Evolutionary conservation across 768 basidiomycete species (phyloP), one percentile per base, ranked within the genome.

Genomic region (Pisolithus marmoratus): DNA sequence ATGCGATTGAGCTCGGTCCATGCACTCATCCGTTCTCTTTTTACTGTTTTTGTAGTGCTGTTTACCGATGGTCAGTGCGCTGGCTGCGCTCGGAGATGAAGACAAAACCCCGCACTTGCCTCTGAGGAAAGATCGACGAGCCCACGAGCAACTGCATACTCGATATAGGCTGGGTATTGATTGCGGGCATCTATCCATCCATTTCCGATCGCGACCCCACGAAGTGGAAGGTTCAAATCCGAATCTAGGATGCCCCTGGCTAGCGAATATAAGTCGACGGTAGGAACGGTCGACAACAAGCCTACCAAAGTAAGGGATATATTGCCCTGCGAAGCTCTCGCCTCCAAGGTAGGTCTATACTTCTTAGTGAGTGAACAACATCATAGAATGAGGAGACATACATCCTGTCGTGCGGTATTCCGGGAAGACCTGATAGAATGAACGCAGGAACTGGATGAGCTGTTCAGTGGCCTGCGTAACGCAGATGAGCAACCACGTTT

Each of bases 261-360:
- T 94, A 54, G 20, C 54, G 37, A 55, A 34, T 26, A 11, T 15
- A 26, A 17, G 49, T 62, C 24, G 55, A 22, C 8, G 24, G 22
- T 24, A 19, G 8, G 17, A 42, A 31, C n/a, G n/a, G 7, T 50
- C 5, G 26, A 41, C 12, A 38, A 14, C 5, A 37, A 8, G 64
- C 72, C 57, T 60, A 86, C 91, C 91, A 60, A 94, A 94, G 68
- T 91, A 95, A 4, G 96, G 96, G 60, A 99, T 95, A 74, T 88
- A 98, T 72, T 98, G 94, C 22, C 96, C 96, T 24, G 94, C 96
- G 67, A 84, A 99, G 54, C 91, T 94, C 74, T 99, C 96, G 53
- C 96, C 96, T 0, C 89, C 90, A 4, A 99, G 71, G 68, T 94
- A 99, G 6, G 94, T 96, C 94, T 98, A 63, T 8, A 22, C 12